phyloP scores from a whole-genome alignment of 768 basidiomycete species.

The Phlebiopsis gigantea region DNA sequence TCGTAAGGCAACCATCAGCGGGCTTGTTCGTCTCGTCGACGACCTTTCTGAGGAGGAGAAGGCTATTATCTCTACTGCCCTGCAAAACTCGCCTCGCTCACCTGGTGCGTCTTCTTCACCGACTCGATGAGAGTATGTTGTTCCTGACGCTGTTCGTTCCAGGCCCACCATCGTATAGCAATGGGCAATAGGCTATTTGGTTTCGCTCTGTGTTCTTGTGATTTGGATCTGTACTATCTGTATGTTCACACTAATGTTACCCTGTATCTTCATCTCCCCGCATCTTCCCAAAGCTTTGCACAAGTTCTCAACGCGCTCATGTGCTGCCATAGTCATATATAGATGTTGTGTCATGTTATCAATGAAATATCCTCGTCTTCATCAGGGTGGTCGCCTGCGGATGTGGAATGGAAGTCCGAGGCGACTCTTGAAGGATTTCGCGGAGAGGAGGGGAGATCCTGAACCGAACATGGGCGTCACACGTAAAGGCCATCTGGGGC shows the following conservation, averaged over 20 bases:
- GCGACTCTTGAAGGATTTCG: too few relatives aligned
- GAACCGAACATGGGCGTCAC: too few relatives aligned
- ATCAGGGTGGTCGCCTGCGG: too few relatives aligned
- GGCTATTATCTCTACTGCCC: constrained; percentile 48
- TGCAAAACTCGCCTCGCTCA: constrained; percentile 54
- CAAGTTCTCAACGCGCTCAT: background rate
- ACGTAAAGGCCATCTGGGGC: too few relatives aligned
- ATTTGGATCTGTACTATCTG: background rate
- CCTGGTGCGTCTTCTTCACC: constrained; percentile 38
- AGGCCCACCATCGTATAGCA: constrained; percentile 5
- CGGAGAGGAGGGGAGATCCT: too few relatives aligned
- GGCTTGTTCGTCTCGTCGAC: constrained; percentile 69
- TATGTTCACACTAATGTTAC: background rate
- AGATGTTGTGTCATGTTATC: too few relatives aligned
- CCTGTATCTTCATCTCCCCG: background rate
- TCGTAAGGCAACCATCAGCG: constrained; percentile 69
- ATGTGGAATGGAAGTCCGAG: too few relatives aligned
- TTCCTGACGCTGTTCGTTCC: background rate
- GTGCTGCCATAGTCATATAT: background rate
- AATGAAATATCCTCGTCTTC: too few relatives aligned
- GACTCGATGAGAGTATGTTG: background rate
- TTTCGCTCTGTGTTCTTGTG: background rate
- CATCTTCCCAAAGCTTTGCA: background rate
- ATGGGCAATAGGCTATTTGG: background rate
- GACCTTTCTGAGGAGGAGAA: constrained; percentile 71